Conservation (phyloP, 495 filamentous ascomycete genomes). For the Staphylotrichum tortipilum region DNA sequence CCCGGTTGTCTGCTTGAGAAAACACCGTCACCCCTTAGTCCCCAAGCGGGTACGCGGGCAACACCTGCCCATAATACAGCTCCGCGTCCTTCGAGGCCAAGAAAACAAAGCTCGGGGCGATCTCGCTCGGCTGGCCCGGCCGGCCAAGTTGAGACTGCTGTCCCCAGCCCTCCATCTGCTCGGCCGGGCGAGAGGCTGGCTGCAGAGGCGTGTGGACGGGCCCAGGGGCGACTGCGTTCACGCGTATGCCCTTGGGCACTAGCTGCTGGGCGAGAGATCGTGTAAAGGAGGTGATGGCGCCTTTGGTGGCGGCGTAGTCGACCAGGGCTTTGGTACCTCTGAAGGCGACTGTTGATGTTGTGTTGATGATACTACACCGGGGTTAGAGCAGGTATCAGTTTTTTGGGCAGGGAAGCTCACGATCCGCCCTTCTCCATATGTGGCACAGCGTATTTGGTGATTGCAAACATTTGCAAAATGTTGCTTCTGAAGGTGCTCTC, state of each 20-base stretch:
- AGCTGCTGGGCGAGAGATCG: conserved; percentile 46
- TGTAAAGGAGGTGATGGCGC: conserved; percentile 53
- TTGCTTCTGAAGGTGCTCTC: conserved; percentile 50
- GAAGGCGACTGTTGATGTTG: conserved; percentile 46
- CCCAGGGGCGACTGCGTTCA: conserved; percentile 55
- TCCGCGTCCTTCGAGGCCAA: conserved; percentile 47
- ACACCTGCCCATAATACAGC: conserved; percentile 48
- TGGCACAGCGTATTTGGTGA: conserved; percentile 51
- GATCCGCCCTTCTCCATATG: conserved; percentile 47
- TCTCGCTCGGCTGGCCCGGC: conserved; percentile 53
- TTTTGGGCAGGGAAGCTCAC: too few species aligned
- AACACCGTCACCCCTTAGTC: too few species aligned
- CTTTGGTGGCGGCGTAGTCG: conserved; percentile 56
- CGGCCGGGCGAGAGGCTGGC: conserved; percentile 40
- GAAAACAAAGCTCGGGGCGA: conserved; percentile 56
- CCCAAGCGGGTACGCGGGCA: conserved; percentile 34
- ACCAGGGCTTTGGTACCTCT: conserved; percentile 45
- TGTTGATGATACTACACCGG: conserved; percentile 61
- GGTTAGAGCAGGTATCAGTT: too few species aligned
- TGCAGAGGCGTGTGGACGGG: conserved; percentile 54
- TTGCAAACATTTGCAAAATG: conserved; percentile 53
- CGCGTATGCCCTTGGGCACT: conserved; percentile 50
- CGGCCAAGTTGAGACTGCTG: conserved; percentile 42
- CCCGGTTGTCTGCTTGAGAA: too few species aligned
- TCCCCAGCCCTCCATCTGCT: conserved; percentile 44